Conservation (phyloP, 1,139 yeast species). For the Candida albicans region DNA sequence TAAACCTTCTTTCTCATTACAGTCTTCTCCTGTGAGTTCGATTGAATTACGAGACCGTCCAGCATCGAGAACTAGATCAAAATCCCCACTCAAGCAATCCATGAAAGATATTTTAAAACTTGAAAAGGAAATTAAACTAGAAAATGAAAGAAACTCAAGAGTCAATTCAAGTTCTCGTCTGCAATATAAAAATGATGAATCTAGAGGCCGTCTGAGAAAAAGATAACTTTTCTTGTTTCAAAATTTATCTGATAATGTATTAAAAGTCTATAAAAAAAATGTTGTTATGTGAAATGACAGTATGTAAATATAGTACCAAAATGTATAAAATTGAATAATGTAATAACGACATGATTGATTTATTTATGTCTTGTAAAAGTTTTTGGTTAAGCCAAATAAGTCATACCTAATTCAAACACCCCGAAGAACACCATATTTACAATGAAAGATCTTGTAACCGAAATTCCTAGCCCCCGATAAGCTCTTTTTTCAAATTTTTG, state of each 20-base stretch:
- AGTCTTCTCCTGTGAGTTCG: constrained; percentile 4
- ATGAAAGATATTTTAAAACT: constrained; percentile 28
- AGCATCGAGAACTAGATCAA: constrained; percentile 42
- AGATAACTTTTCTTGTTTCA: constrained; percentile 3
- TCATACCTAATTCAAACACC: constrained; percentile 66
- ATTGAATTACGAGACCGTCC: constrained; percentile 26
- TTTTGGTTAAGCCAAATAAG: constrained; percentile 25
- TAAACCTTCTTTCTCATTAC: not conserved
- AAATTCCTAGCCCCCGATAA: constrained; percentile 78
- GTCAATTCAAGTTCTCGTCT: constrained; percentile 6
- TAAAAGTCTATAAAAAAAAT: not conserved
- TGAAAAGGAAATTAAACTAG: constrained; percentile 15
- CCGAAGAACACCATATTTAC: constrained; percentile 79
- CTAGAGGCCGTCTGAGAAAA: constrained; percentile 15
- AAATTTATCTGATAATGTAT: not conserved
- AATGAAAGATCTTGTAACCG: constrained; percentile 66
- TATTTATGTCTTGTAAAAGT: not conserved
- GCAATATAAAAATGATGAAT: constrained; percentile 11
- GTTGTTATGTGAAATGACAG: not conserved
- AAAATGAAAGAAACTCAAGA: constrained; percentile 14
- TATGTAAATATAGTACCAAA: not conserved
- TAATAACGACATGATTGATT: not conserved
- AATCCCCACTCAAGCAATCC: constrained; percentile 41
- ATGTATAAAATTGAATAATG: constrained; percentile 1
- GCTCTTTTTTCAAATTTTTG: constrained; percentile 44